phyloP scores from a whole-genome alignment of 1,284 basidiomycete genomes.

The Salmacisia buchloeana region DNA sequence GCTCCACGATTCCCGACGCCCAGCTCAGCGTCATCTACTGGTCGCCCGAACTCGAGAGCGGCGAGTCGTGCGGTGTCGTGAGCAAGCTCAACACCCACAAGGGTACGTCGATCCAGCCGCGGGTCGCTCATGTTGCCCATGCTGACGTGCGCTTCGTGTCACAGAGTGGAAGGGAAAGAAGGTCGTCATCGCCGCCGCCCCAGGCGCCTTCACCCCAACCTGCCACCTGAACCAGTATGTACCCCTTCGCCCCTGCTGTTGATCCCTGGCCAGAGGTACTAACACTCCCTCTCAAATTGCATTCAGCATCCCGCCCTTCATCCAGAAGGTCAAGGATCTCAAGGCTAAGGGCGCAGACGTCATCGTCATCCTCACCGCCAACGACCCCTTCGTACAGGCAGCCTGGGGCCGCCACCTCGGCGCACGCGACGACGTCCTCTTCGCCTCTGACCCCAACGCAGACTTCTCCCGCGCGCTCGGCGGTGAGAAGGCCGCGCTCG shows the following conservation, averaged over 20 bases:
- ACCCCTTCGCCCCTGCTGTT: not conserved
- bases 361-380: conserved; percentile 55
- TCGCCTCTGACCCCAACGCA: conserved; percentile 64
- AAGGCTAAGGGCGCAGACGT: conserved; percentile 66
- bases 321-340: conserved; percentile 64
- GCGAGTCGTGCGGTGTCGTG: conserved; percentile 48
- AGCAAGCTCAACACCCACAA: conserved; percentile 55
- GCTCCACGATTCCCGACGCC: conserved; percentile 1
- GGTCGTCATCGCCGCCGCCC: conserved; percentile 70
- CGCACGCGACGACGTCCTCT: conserved; percentile 62
- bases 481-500: conserved; percentile 63
- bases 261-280: not conserved
- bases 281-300: not conserved
- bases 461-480: conserved; percentile 67
- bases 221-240: conserved; percentile 42
- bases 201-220: conserved; percentile 59
- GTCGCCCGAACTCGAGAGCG: conserved; percentile 62
- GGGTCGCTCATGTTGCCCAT: not conserved
- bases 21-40: conserved; percentile 46
- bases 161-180: conserved; percentile 72
- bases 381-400: conserved; percentile 47
- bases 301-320: conserved; percentile 60
- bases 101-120: not conserved
- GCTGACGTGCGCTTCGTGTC: not conserved
- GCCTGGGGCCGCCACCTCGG: conserved; percentile 8